Evolutionary conservation across 352 stramenopile genomes (phyloP).

Genomic region (Phytophthora ohioensis): DNA sequence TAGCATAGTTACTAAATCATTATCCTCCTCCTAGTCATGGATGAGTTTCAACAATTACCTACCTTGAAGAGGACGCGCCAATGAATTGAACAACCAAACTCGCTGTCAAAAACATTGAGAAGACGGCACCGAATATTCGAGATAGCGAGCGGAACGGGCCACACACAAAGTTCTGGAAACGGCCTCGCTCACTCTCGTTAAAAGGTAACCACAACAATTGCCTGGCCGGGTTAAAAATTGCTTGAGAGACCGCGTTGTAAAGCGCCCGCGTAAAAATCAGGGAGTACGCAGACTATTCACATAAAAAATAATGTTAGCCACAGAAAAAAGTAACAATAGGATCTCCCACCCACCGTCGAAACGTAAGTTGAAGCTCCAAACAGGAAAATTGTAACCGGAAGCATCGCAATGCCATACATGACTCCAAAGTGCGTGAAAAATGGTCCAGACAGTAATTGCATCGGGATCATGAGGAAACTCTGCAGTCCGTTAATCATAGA

Average conservation of each 20-base stretch:
- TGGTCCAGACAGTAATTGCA: constrained; percentile 78
- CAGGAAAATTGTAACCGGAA: constrained; percentile 76
- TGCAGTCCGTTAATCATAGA: constrained; percentile 85
- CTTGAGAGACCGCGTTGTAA: constrained; percentile 84
- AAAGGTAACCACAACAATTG: constrained; percentile 89
- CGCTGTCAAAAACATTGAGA: constrained; percentile 78
- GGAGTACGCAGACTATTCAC: constrained; percentile 53
- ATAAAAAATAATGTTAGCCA: constrained; percentile 2
- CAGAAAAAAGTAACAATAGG: background rate
- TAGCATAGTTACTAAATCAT: background rate
- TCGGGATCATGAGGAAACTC: constrained; percentile 89
- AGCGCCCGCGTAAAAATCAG: constrained; percentile 75
- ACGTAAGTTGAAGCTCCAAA: constrained; percentile 73
- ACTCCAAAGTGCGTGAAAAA: constrained; percentile 89
- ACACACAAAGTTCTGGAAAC: constrained; percentile 84
- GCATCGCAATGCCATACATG: constrained; percentile 83
- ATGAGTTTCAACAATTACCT: background rate
- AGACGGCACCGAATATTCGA: constrained; percentile 73
- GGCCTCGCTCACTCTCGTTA: constrained; percentile 68
- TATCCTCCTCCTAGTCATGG: background rate
- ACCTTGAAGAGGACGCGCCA: constrained; percentile 71
- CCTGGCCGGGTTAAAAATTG: constrained; percentile 87
- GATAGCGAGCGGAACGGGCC: constrained; percentile 85
- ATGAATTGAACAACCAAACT: constrained; percentile 53
- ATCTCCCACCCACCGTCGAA: constrained; percentile 49